phyloP scores from a whole-genome alignment of 192 early-diverging fungal genomes.

The Pilaira anomala region DNA sequence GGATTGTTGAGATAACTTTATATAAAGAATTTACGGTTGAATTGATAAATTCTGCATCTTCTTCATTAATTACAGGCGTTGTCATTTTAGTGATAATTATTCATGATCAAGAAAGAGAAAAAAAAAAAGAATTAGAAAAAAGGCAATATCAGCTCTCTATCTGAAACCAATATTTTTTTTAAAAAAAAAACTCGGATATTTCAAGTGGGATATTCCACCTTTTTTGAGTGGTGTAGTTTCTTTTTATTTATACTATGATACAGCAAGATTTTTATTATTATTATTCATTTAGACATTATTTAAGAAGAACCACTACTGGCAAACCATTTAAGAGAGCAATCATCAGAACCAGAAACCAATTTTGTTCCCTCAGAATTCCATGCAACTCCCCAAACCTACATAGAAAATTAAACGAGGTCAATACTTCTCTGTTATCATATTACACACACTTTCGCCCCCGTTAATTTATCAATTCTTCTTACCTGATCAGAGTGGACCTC shows the following conservation, averaged over 20 bases:
- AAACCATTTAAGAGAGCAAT: conserved; percentile 55
- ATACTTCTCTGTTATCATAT: background rate
- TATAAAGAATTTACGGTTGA: conserved; percentile 43
- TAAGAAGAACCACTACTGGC: conserved; percentile 36
- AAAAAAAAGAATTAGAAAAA: conserved; percentile 9
- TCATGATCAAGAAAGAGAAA: conserved; percentile 12
- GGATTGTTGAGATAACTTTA: conserved; percentile 46
- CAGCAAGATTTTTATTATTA: too few species aligned
- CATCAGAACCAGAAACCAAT: conserved; percentile 72
- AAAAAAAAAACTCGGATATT: too few species aligned
- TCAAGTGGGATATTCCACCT: too few species aligned
- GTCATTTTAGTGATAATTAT: conserved; percentile 18
- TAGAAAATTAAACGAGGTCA: too few species aligned
- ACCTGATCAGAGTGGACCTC: conserved; percentile 77
- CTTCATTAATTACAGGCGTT: conserved; percentile 11
- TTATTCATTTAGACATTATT: background rate
- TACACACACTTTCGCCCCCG: background rate
- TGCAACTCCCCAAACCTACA: conserved; percentile 77
- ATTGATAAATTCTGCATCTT: conserved; percentile 42
- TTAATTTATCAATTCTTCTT: conserved; percentile 11
- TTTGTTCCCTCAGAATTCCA: conserved; percentile 75
- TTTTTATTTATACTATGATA: too few species aligned
- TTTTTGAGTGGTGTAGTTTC: too few species aligned
- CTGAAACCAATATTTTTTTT: too few species aligned
- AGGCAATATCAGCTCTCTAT: background rate